phyloP scores from a whole-genome alignment of 1,139 yeast species.

The Kodamaea sp. region DNA sequence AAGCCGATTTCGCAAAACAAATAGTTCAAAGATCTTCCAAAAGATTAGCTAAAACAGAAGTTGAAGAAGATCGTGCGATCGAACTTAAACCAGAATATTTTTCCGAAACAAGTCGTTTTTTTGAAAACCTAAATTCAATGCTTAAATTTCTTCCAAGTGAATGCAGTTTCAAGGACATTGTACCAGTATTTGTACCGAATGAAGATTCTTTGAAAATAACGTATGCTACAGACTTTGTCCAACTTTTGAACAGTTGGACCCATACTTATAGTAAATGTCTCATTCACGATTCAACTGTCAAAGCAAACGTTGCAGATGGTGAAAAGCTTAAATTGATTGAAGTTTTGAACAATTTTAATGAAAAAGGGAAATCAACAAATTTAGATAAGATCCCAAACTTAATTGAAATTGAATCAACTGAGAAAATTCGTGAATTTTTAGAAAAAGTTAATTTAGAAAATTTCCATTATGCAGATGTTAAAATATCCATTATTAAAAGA shows the following conservation, averaged over 20 bases:
- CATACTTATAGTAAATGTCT: constrained; percentile 14
- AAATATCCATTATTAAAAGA: constrained; percentile 40
- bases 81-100: constrained; percentile 24
- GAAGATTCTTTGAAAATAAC: neutral
- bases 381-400: constrained; percentile 12
- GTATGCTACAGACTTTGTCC: constrained; percentile 25
- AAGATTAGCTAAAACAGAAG: constrained; percentile 30
- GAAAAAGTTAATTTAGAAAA: constrained; percentile 24
- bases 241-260: constrained; percentile 25
- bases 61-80: constrained; percentile 17
- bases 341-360: constrained; percentile 37
- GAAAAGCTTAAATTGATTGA: constrained; percentile 37
- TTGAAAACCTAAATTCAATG: constrained; percentile 17
- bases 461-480: constrained; percentile 46
- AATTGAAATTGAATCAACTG: constrained; percentile 15
- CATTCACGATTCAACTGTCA: constrained; percentile 2
- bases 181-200: constrained; percentile 17
- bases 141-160: neutral
- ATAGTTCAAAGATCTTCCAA: constrained; percentile 35
- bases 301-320: constrained; percentile 20
- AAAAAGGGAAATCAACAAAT: constrained; percentile 13
- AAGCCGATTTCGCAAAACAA: constrained; percentile 19
- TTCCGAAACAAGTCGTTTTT: constrained; percentile 23
- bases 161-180: constrained; percentile 17
- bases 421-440: constrained; percentile 26